Conservation (phyloP, 306 rosid species). For the Lupinus albus region DNA sequence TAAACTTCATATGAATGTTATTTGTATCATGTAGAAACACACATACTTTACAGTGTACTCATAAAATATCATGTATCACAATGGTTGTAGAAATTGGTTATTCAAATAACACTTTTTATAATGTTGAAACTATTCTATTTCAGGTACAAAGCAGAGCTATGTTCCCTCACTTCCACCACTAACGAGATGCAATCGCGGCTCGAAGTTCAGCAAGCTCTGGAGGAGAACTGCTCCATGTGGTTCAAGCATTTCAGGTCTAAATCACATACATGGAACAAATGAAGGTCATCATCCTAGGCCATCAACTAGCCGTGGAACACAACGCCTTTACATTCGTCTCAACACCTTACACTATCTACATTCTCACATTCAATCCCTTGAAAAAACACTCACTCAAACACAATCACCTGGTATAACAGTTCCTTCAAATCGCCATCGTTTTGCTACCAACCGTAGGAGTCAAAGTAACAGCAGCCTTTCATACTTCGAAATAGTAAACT, state of each 20-base stretch:
- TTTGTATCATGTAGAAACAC: too few species aligned
- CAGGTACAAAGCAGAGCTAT: constrained; percentile 86
- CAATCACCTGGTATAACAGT: constrained; percentile 38
- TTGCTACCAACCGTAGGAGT: constrained; percentile 40
- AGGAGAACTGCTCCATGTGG: constrained; percentile 75
- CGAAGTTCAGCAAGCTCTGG: constrained; percentile 69
- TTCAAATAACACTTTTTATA: too few species aligned
- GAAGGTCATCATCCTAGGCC: constrained; percentile 75
- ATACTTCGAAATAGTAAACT: constrained; percentile 58
- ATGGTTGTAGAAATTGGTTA: too few species aligned
- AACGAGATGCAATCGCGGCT: constrained; percentile 80
- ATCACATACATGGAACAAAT: constrained; percentile 40
- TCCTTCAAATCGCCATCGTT: constrained; percentile 47
- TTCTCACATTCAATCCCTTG: constrained; percentile 61
- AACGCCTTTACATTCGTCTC: constrained; percentile 88
- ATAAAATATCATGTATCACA: too few species aligned
- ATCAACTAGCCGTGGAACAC: constrained; percentile 90
- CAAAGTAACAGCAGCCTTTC: constrained; percentile 41
- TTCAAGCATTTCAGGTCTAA: constrained; percentile 39
- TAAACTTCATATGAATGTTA: too few species aligned
- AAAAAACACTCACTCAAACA: constrained; percentile 55
- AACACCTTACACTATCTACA: constrained; percentile 76
- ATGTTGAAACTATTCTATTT: constrained; percentile 9
- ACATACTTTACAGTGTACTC: too few species aligned
- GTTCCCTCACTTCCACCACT: constrained; percentile 83